Conservation (phyloP, 495 filamentous ascomycete genomes). For the Penicillium goetzii region DNA sequence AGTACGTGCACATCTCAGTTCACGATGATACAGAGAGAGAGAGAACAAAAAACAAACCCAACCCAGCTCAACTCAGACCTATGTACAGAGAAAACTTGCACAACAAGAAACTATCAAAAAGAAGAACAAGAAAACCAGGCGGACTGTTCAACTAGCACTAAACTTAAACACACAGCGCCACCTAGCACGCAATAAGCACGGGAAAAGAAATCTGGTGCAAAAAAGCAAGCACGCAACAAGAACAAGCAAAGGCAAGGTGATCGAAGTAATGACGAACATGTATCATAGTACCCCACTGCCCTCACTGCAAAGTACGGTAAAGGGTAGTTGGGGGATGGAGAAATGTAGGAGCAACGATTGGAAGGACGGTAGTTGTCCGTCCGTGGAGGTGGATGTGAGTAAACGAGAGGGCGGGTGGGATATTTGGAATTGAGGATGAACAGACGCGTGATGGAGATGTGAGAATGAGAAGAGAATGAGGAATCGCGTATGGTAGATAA, state of each 20-base stretch:
- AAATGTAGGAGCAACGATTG: constrained; percentile 6
- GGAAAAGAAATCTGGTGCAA: too few relatives aligned
- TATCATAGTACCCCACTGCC: neutral
- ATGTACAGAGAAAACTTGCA: neutral
- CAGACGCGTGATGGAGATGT: neutral
- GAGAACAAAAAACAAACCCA: neutral
- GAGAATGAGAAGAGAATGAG: neutral
- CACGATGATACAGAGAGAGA: constrained; percentile 7
- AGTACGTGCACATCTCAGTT: neutral
- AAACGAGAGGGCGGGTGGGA: neutral
- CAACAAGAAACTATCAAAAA: neutral
- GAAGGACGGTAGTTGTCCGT: neutral
- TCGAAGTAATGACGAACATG: neutral
- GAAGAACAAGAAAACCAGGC: neutral
- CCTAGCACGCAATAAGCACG: neutral
- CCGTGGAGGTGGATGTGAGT: neutral
- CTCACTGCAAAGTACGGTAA: neutral
- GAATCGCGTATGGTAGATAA: neutral
- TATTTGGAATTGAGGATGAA: neutral
- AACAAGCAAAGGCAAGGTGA: neutral
- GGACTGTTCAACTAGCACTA: too few relatives aligned
- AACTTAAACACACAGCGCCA: neutral
- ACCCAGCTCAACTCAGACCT: neutral
- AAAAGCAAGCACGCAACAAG: neutral
- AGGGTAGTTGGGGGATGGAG: neutral